Base-by-base conservation (phyloP, 768 basidiomycete genomes). In the Boletellus emodensis region DNA sequence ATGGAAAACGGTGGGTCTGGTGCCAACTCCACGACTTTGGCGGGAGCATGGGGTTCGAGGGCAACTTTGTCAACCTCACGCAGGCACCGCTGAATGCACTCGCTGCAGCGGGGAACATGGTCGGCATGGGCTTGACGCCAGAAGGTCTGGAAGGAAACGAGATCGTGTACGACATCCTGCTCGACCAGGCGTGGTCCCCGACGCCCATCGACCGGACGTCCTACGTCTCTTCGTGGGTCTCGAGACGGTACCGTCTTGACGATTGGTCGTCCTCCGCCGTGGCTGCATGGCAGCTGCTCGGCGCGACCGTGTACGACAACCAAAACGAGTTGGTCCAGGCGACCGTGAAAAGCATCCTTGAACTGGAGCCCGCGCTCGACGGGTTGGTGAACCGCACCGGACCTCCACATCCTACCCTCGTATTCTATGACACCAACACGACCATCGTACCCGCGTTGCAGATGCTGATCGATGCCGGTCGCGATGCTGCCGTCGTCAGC, bases 401-500 rank as follows among this genome's bases (percentile, higher is more conserved):
- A 12, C 64, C 61, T 41, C 64, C 71, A 20, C 20, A 20, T 20
- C 20, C 20, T 0, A 73, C 72, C 15, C 35, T 59, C 20, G 46
- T 73, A 6, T 66, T 66, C 28, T 74, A 75, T 34, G 64, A 74
- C 50, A 72, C 72, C 1, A 60, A 71, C 58, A 58, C 61, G 1
- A 87, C 88, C 6, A 78, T 94, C 38, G 80, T 90, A 11, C 86
- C 91, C 1, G 83, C 91, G 0, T 71, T 95, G 33, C 78, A 82
- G 48, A 91, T 90, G 3, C 70, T 97, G 2, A 71, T 77, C 4
- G 73, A 67, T 32, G 58, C 63, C 24, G 24, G 24, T 26, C 24
- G 24, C 24, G 24, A 26, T 4, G 24, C 5, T 7, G 24, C 5
- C 4, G 4, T 4, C 24, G 24, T 3, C 45, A 42, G 62, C 55